These are phyloP conservation scores for Ceratocystis papillata DNA, from an alignment of 2,329 filamentous ascomycete genomes.

Conservation along the genomic window DNA sequence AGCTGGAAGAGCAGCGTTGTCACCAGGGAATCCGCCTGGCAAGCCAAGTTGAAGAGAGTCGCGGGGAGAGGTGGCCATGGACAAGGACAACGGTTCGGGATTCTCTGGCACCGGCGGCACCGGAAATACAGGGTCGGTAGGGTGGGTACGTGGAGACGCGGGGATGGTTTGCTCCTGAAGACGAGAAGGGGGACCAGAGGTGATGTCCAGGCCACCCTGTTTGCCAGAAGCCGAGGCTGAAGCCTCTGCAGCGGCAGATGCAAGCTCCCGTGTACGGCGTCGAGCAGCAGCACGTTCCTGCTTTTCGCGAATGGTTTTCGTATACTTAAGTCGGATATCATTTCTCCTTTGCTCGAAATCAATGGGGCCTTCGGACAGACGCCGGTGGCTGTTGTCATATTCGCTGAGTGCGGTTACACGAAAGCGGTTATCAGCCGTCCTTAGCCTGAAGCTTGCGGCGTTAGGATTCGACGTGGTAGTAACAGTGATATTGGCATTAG, in stretches of 20 bases:
- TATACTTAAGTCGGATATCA: conserved; percentile 75
- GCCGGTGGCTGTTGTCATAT: conserved; percentile 33
- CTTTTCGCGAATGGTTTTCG: conserved; percentile 60
- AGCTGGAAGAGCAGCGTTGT: conserved; percentile 29
- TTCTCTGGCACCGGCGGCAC: conserved; percentile 1
- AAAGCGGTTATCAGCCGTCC: conserved; percentile 46
- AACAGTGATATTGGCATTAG: background rate
- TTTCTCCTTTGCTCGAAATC: conserved; percentile 76
- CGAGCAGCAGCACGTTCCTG: conserved; percentile 43
- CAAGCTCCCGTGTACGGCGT: conserved; percentile 42
- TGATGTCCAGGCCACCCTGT: background rate
- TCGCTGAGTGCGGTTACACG: conserved; percentile 17
- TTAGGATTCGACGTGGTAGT: background rate
- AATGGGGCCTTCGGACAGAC: conserved; percentile 58
- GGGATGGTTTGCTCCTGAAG: background rate
- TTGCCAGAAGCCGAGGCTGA: conserved; percentile 26
- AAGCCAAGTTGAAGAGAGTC: conserved; percentile 32
- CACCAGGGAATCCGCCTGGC: conserved; percentile 49
- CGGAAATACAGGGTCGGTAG: background rate
- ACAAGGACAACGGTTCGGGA: background rate
- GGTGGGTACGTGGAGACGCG: conserved; percentile 1
- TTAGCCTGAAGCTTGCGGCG: conserved; percentile 59
- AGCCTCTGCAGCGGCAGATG: conserved; percentile 27
- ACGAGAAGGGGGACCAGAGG: background rate
- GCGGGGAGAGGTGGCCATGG: conserved; percentile 1